These are phyloP conservation scores for Astrocystis sublimbata DNA, from an alignment of 495 filamentous ascomycete species.

Conservation along the genomic window DNA sequence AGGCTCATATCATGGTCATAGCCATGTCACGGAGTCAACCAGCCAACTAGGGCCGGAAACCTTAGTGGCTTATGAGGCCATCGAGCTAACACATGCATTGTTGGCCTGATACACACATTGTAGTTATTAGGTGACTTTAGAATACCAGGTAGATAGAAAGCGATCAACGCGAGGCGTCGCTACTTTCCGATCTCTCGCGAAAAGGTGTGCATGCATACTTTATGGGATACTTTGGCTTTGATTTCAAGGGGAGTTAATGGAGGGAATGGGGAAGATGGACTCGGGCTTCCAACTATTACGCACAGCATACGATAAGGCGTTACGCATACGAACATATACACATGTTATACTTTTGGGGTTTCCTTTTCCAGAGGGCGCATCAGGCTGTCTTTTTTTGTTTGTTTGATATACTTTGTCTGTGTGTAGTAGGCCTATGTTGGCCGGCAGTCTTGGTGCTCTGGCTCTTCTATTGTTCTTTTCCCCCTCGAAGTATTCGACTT, in stretches of 20 bases:
- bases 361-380: background rate
- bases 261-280: background rate
- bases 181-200: background rate
- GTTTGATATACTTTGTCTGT: too few relatives aligned
- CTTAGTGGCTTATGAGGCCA: background rate
- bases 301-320: slow-evolving; percentile 5
- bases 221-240: background rate
- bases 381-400: background rate
- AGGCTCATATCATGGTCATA: background rate
- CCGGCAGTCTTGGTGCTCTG: too few relatives aligned
- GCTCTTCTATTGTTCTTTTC: background rate
- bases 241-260: background rate
- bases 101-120: background rate
- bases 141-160: background rate
- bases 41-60: background rate
- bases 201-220: background rate
- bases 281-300: background rate
- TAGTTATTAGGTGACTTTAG: background rate
- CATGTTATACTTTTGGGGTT: background rate
- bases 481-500: too few relatives aligned
- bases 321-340: background rate
- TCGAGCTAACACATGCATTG: background rate
- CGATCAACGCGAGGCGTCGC: background rate
- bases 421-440: background rate
- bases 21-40: background rate